These are phyloP conservation scores for Jaltomata sinuosa DNA, from an alignment of 257 asterid genomes.

Conservation along the genomic window DNA sequence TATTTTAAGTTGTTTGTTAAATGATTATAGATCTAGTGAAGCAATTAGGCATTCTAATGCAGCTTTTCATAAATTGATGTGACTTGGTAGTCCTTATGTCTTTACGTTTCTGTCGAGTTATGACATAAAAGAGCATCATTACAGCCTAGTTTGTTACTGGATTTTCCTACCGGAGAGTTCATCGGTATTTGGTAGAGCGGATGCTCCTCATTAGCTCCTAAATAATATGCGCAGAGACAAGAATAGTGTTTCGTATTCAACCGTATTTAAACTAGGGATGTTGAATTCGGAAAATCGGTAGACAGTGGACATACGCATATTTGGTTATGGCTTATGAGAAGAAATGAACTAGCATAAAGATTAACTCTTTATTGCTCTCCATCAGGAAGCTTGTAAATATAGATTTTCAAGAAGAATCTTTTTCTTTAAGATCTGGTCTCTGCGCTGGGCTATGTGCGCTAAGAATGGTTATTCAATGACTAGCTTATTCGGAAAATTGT, in stretches of 20 bases:
- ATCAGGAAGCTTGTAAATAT: background rate
- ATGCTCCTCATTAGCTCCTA: background rate
- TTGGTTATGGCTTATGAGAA: background rate
- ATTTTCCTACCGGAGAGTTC: background rate
- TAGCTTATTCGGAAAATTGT: background rate
- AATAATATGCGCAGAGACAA: background rate
- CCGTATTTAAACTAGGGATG: background rate
- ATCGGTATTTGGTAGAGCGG: background rate
- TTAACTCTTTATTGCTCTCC: background rate
- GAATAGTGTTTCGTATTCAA: no score
- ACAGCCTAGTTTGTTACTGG: background rate
- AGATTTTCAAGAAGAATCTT: background rate
- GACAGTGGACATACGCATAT: background rate
- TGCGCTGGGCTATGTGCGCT: background rate
- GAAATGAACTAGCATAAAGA: background rate
- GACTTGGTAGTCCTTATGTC: background rate
- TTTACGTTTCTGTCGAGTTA: background rate
- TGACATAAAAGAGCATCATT: background rate
- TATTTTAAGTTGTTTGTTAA: background rate
- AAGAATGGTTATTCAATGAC: background rate
- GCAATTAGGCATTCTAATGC: background rate
- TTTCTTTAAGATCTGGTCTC: background rate
- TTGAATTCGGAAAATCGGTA: background rate
- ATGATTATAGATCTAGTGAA: background rate
- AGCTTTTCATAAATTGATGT: background rate